phyloP scores from a whole-genome alignment of 345 rosid species.

The Murraya koenigii region DNA sequence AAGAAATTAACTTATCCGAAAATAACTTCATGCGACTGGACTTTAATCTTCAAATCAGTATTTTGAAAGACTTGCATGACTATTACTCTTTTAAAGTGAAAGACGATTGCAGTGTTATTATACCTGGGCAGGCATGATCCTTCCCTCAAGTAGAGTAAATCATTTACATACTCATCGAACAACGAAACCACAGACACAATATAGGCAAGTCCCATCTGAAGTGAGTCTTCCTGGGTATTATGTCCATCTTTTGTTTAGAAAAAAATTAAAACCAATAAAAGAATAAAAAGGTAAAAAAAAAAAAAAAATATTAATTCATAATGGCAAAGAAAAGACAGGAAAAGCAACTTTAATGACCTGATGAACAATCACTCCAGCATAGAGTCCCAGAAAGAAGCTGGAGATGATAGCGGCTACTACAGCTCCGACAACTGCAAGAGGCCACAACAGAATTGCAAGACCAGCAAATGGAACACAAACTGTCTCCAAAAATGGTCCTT shows the following conservation, averaged over 20 bases:
- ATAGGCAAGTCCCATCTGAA: conserved; percentile 62
- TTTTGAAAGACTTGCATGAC: neutral
- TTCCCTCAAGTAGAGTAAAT: conserved; percentile 73
- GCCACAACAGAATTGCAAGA: conserved; percentile 80
- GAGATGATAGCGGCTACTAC: conserved; percentile 50
- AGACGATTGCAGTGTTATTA: neutral
- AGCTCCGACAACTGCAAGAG: conserved; percentile 71
- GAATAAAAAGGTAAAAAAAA: neutral
- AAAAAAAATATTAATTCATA: neutral
- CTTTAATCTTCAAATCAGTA: neutral
- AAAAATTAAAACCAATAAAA: conserved; percentile 8
- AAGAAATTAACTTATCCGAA: neutral
- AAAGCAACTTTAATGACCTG: conserved; percentile 44
- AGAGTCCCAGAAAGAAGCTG: conserved; percentile 70
- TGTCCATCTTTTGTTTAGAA: conserved; percentile 14
- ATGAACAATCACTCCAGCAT: conserved; percentile 63
- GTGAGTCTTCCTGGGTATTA: conserved; percentile 69
- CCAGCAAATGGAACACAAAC: conserved; percentile 93
- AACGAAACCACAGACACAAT: conserved; percentile 60
- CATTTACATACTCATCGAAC: conserved; percentile 80
- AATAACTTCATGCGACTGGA: neutral
- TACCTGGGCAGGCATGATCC: conserved; percentile 87
- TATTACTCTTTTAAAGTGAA: neutral
- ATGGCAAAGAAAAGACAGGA: neutral
- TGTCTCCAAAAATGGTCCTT: conserved; percentile 86